Evolutionary conservation across 1,139 yeast genomes (phyloP).

Genomic region (Meyerozyma carpophila): DNA sequence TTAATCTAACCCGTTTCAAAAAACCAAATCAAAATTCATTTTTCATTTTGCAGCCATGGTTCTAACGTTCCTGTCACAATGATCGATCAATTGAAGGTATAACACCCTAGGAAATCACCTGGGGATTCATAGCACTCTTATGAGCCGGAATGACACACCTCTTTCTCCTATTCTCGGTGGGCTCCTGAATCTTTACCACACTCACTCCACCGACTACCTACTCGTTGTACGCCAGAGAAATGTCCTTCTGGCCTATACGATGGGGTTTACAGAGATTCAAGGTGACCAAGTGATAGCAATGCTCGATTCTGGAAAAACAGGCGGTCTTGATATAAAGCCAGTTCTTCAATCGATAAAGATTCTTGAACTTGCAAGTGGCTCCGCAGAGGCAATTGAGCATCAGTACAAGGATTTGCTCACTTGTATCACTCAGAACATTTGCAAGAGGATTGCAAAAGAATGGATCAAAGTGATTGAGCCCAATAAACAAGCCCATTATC

Average conservation of each 20-base stretch:
- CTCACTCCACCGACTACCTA: not conserved
- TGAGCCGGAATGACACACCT: not conserved
- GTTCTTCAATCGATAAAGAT: not conserved
- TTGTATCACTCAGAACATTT: constrained; percentile 42
- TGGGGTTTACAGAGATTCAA: not conserved
- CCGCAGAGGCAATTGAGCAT: not conserved
- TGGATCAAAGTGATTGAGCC: constrained; percentile 71
- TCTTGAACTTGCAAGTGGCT: constrained; percentile 2
- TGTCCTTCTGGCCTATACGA: not conserved
- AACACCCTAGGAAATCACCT: not conserved
- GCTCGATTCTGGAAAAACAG: not conserved
- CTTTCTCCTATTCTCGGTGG: not conserved
- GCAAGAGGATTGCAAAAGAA: constrained; percentile 58
- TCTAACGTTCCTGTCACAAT: not conserved
- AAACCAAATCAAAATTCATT: not conserved
- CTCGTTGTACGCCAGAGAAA: not conserved
- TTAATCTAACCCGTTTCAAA: no score
- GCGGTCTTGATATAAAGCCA: not conserved
- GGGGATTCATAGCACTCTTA: not conserved
- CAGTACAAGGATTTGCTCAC: constrained; percentile 8
- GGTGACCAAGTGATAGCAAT: not conserved
- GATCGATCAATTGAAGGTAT: not conserved
- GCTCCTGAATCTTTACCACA: not conserved
- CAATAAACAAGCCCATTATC: constrained; percentile 55
- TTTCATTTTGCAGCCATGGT: not conserved